A percentile compares a stretch with the other conserved stretches of the same genome.
These are phyloP conservation scores for Rauvolfia tetraphylla DNA, from an alignment of 257 asterid genomes.

Conservation along the genomic window DNA sequence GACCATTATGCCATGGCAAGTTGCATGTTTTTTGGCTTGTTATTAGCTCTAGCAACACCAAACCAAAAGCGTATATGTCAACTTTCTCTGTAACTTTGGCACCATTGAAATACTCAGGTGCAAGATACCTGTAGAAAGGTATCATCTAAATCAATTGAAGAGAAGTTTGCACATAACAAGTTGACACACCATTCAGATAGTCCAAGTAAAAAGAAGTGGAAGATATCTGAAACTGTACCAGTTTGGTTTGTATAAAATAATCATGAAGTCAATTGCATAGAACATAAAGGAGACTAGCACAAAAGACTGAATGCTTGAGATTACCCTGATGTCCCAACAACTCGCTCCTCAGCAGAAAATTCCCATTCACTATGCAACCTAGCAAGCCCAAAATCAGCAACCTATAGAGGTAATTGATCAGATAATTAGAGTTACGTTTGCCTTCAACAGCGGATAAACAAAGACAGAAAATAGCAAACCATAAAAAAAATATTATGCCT, in stretches of 20 bases:
- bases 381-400: slow-evolving; percentile 87
- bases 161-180: not conserved
- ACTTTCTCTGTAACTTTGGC: slow-evolving; percentile 67
- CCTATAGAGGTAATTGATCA: slow-evolving; percentile 40
- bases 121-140: slow-evolving; percentile 51
- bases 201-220: not conserved
- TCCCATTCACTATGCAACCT: slow-evolving; percentile 72
- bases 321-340: slow-evolving; percentile 64
- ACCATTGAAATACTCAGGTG: slow-evolving; percentile 63
- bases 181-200: not conserved
- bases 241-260: not conserved
- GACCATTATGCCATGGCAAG: slow-evolving; percentile 47
- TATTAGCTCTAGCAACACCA: slow-evolving; percentile 65
- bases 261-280: not conserved
- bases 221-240: not conserved
- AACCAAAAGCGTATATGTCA: slow-evolving; percentile 78
- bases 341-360: slow-evolving; percentile 39
- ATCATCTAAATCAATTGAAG: slow-evolving; percentile 9
- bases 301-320: slow-evolving; percentile 5
- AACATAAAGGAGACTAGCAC: not conserved
- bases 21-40: slow-evolving; percentile 53
- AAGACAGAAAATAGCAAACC: not conserved
- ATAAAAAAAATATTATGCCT: not conserved
- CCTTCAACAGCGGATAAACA: not conserved
- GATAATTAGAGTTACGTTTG: slow-evolving; percentile 4